These are phyloP conservation scores for Suillus tomentosus DNA, from an alignment of 768 basidiomycete species.

Conservation along the genomic window DNA sequence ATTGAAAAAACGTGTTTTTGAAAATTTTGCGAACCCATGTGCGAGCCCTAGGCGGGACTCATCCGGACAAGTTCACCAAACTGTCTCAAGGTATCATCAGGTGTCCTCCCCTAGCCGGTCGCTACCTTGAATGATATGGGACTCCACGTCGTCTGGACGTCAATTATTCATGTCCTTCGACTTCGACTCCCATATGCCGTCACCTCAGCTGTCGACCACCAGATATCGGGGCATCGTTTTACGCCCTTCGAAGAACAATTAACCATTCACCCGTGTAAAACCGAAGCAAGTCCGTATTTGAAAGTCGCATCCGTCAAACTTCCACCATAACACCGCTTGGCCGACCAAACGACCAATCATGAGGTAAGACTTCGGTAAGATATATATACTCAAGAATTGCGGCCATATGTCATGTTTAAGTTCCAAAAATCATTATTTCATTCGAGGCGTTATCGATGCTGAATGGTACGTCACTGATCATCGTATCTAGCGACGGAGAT, in stretches of 20 bases:
- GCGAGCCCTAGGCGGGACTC: too few relatives aligned
- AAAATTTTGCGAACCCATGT: too few relatives aligned
- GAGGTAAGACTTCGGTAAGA: background rate
- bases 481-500: background rate
- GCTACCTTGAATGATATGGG: background rate
- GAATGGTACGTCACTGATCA: background rate
- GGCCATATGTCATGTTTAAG: background rate
- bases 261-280: background rate
- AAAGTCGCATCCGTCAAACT: background rate
- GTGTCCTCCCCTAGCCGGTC: background rate
- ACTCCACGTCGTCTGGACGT: background rate
- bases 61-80: too few relatives aligned
- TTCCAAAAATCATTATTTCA: conserved; percentile 4
- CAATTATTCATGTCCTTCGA: background rate
- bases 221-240: background rate
- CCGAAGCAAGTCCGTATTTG: background rate
- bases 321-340: background rate
- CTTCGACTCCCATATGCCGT: conserved; percentile 3
- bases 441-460: conserved; percentile 2
- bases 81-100: too few relatives aligned
- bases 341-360: background rate
- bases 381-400: background rate
- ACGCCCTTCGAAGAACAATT: background rate
- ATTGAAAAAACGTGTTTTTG: too few relatives aligned
- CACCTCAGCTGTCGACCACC: too few relatives aligned